A percentile compares a stretch with the other conserved stretches of the same genome.
Conservation (phyloP, 768 basidiomycete genomes). For the Suillus hirtellus region DNA sequence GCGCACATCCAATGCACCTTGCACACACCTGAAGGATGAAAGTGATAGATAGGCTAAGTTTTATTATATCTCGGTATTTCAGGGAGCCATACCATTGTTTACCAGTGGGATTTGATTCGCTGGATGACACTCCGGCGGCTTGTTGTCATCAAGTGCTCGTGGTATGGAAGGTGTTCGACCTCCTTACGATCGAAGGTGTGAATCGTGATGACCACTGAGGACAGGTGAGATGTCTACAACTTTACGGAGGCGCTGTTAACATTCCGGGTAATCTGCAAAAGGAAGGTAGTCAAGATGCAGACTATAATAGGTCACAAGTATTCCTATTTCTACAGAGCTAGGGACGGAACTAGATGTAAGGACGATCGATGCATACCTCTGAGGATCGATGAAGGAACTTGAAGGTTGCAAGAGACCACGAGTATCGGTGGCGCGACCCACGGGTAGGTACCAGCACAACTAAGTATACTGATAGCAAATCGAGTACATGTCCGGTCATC, state of each 20-base stretch:
- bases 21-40: neutral
- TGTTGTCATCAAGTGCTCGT: neutral
- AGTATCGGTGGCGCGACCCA: neutral
- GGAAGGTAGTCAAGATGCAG: neutral
- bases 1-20: neutral
- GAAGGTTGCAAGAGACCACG: neutral
- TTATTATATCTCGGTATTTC: neutral
- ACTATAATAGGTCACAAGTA: neutral
- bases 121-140: neutral
- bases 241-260: neutral
- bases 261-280: neutral
- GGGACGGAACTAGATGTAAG: neutral
- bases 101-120: neutral
- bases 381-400: neutral
- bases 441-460: neutral
- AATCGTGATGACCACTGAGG: neutral
- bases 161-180: neutral
- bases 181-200: neutral
- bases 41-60: neutral
- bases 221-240: neutral
- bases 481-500: neutral
- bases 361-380: neutral
- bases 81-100: neutral
- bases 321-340: neutral
- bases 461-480: neutral